These are phyloP conservation scores for Yamadazyma trypodendri DNA, from an alignment of 1,139 yeast species.

Conservation along the genomic window DNA sequence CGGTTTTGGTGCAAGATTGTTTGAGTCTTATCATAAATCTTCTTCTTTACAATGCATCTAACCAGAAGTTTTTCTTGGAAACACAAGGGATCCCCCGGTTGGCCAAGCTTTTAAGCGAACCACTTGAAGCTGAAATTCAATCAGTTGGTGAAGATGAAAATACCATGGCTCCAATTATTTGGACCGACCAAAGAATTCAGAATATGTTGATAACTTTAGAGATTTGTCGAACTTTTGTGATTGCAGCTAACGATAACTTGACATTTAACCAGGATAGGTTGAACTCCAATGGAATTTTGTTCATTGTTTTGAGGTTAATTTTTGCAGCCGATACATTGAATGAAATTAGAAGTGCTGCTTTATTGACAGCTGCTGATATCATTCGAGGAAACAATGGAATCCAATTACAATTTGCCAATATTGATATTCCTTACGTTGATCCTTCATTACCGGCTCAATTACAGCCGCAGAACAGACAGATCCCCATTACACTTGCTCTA, in stretches of 20 bases:
- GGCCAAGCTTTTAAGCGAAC: conserved; percentile 61
- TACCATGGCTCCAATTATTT: conserved; percentile 41
- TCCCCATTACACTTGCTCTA: conserved; percentile 74
- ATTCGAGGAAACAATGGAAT: conserved; percentile 62
- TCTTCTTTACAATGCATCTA: conserved; percentile 80
- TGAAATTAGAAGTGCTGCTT: conserved; percentile 61
- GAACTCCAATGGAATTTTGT: conserved; percentile 61
- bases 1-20: conserved; percentile 90
- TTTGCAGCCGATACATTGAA: conserved; percentile 65
- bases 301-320: conserved; percentile 64
- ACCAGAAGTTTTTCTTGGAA: conserved; percentile 85
- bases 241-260: conserved; percentile 71
- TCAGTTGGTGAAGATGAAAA: conserved; percentile 14
- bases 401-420: conserved; percentile 69
- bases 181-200: conserved; percentile 72
- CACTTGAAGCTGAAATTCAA: conserved; percentile 34
- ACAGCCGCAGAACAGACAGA: conserved; percentile 29
- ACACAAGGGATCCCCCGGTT: conserved; percentile 73
- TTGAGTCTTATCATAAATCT: conserved; percentile 71
- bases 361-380: conserved; percentile 74
- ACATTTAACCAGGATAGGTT: conserved; percentile 60
- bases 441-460: conserved; percentile 63
- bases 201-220: conserved; percentile 69
- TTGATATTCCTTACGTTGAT: conserved; percentile 90
- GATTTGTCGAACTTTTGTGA: conserved; percentile 70